Evolutionary conservation across 108 stramenopile species (phyloP), one percentile per base, ranked within the genome.

Genomic region (Cyclostephanos invisitatus): DNA sequence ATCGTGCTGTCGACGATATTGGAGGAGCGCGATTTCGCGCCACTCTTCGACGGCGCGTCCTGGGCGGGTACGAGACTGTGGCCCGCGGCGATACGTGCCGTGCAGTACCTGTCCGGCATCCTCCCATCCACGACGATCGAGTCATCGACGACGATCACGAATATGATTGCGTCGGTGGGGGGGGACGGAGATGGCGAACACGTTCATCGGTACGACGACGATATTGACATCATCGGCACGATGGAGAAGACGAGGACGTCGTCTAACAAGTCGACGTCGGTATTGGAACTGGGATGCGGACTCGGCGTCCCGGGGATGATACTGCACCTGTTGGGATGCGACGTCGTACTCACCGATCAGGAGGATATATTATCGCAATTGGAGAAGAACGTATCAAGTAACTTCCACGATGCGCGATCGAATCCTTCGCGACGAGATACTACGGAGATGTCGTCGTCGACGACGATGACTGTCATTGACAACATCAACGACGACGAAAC

Each of bases 1-100:
- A 62, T 77, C 35, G 48, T 56, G 0, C n/a, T 93, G 68, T 90
- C 92, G 10, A 91, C 92, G 20, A 44, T 80, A 15, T 63, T 94
- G 24, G 64, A 80, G 48, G 84, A 82, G 69, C 67, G 82, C 62
- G 84, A 84, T 29, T 69, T 94, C 10, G 91, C 89, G 17, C 93
- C 93, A 15, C 65, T 94, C 10, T 94, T 94, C 81, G 82, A 86
- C 53, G 93, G 93, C 12, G 84, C 87, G n/a, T 79, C 84, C 37
- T 94, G 93, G 93, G 93, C 93, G 10, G 93, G 93, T 20, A 94
- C 93, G 21, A 78, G 89, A 14, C 77, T 94, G 3, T 94, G 93
- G 93, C 75, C 77, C 28, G 91, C 91, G n/a, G 89, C 91, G 48
- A 66, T 91, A 38, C 73, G 85, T 5, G 90, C 75, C 4, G 50